Evolutionary conservation across 495 filamentous ascomycete species (phyloP).

Genomic region (Jackrogersella multiformis): DNA sequence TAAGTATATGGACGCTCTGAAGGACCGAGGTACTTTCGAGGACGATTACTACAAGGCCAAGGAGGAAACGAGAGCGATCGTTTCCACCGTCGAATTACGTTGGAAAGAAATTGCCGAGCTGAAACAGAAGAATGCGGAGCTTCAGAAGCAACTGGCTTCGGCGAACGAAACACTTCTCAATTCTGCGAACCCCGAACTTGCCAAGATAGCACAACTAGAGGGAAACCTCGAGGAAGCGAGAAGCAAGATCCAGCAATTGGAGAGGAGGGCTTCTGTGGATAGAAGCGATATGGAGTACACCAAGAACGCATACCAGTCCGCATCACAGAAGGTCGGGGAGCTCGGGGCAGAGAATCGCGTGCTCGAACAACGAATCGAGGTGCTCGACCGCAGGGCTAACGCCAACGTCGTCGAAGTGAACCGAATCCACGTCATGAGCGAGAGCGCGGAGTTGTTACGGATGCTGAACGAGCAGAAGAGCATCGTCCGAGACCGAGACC

Average conservation of each 20-base stretch:
- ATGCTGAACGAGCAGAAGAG: slow-evolving; percentile 64
- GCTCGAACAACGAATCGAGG: slow-evolving; percentile 58
- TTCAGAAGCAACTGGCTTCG: slow-evolving; percentile 61
- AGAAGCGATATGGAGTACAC: slow-evolving; percentile 65
- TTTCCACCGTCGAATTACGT: slow-evolving; percentile 50
- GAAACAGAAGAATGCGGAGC: slow-evolving; percentile 58
- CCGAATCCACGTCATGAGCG: slow-evolving; percentile 58
- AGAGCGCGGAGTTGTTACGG: slow-evolving; percentile 38
- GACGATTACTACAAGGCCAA: slow-evolving; percentile 44
- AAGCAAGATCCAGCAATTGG: slow-evolving; percentile 49
- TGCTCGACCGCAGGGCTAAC: slow-evolving; percentile 59
- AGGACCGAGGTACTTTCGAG: slow-evolving; percentile 52
- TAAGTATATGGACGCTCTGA: slow-evolving; percentile 50
- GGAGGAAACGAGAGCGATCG: slow-evolving; percentile 21
- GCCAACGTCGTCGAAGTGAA: slow-evolving; percentile 63
- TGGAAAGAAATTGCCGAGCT: slow-evolving; percentile 56
- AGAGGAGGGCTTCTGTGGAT: slow-evolving; percentile 54
- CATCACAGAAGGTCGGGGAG: slow-evolving; percentile 64
- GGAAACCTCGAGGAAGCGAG: slow-evolving; percentile 47
- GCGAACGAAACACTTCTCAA: slow-evolving; percentile 57
- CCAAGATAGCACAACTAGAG: slow-evolving; percentile 57
- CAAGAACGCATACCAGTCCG: slow-evolving; percentile 69
- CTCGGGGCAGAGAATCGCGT: slow-evolving; percentile 59
- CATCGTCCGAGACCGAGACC: slow-evolving; percentile 66
- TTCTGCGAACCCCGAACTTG: slow-evolving; percentile 59